Base-by-base conservation (phyloP, 202 grass and related monocot genomes). In the Miscanthus sacchariflorus region DNA sequence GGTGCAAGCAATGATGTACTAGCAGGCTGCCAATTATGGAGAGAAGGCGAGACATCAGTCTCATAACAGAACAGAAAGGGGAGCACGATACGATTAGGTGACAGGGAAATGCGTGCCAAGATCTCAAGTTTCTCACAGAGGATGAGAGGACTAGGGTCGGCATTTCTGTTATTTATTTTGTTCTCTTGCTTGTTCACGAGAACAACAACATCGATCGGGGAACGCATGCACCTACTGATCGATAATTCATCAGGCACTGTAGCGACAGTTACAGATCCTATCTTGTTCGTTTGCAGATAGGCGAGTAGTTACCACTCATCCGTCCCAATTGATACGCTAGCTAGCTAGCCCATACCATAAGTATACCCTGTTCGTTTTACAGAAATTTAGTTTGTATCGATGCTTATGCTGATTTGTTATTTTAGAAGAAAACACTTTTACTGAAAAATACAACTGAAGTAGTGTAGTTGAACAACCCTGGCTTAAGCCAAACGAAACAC, bases 1-100 rank as follows among this genome's bases (percentile, higher is more conserved):
- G 6, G 5, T 64, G 7, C 21, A 17, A 18, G 6, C 38, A 43
- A 85, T 64, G 35, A 38, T 36, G 33, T 10, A 8, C 3, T 33
- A 3, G 9, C 66, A 78, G 17, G 30, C 17, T 44, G 14, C 45
- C 70, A 73, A 68, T 86, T 13, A 74, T 73, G 11, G 10, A 68
- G 79, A 78, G 75, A 73, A 58, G 89, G 54, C 56, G 23, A 79
- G 52, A 35, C 84, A 72, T 79, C 89, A 48, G 83, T 87, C 84
- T 83, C 73, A 73, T 35, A 71, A 74, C 66, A 66, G 50, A 27
- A 65, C 48, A 58, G 27, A 11, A 56, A 9, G 17, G 25, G 5
- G 84, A 35, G 45, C 74, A 58, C 68, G 46, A 10, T 44, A 36
- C 30, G 48, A 83, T 69, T 78, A 77, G 50, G 42, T 78, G 65